phyloP scores from a whole-genome alignment of 306 rosid species.

The Urtica urens region DNA sequence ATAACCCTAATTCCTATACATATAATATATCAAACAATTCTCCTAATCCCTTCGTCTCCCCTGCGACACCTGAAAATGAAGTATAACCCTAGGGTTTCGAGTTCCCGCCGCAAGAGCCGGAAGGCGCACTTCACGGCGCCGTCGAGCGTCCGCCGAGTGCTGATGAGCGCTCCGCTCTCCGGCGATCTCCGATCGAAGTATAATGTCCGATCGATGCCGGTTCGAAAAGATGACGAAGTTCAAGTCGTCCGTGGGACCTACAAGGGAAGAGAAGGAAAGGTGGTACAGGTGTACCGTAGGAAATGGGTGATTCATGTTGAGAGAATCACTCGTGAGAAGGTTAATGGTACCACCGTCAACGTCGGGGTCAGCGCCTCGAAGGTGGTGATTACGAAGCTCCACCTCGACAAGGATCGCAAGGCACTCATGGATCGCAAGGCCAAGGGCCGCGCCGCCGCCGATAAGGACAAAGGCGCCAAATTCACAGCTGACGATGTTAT shows the following conservation, averaged over 20 bases:
- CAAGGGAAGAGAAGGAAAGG: constrained; percentile 94
- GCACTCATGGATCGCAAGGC: constrained; percentile 89
- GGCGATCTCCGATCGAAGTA: constrained; percentile 70
- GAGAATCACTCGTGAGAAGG: constrained; percentile 90
- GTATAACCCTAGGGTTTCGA: constrained; percentile 75
- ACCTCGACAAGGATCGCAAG: constrained; percentile 83
- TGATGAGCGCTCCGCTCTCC: constrained; percentile 90
- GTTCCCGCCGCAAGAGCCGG: constrained; percentile 88
- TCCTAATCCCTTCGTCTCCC: too few relatives aligned
- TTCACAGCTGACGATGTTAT: constrained; percentile 84
- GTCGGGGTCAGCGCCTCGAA: constrained; percentile 83
- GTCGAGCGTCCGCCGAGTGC: constrained; percentile 73
- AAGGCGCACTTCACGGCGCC: constrained; percentile 98
- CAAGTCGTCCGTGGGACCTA: constrained; percentile 80
- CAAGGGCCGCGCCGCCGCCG: constrained; percentile 88
- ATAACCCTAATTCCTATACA: too few relatives aligned
- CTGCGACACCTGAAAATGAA: too few relatives aligned
- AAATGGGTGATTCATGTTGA: constrained; percentile 96
- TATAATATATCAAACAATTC: too few relatives aligned
- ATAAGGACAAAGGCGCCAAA: constrained; percentile 89
- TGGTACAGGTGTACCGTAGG: constrained; percentile 84
- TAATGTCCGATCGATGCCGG: constrained; percentile 83
- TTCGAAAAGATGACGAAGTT: constrained; percentile 91
- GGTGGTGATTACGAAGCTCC: constrained; percentile 63
- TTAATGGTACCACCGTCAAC: constrained; percentile 87